A percentile compares a stretch with the other conserved stretches of the same genome.
Evolutionary conservation across 2,329 filamentous ascomycete genomes (phyloP).

Genomic region (Fusarium guadeloupense): DNA sequence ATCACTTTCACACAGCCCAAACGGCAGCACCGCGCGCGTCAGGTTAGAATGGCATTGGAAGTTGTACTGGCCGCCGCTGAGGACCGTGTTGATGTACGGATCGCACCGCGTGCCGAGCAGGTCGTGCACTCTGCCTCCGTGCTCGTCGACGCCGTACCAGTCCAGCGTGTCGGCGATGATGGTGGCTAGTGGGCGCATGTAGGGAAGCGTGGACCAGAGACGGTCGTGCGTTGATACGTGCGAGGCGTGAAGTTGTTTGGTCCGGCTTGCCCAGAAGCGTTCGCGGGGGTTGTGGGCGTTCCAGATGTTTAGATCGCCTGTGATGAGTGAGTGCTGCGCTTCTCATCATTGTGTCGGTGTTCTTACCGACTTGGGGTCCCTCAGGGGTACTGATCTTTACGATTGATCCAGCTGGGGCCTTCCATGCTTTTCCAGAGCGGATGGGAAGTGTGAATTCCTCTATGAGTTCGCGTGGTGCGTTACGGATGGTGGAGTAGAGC

Average conservation of each 20-base stretch:
- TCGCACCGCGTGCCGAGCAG: constrained; percentile 85
- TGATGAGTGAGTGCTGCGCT: background rate
- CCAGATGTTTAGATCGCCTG: constrained; percentile 84
- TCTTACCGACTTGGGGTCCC: constrained; percentile 75
- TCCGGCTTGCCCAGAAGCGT: constrained; percentile 83
- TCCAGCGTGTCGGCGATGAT: constrained; percentile 74
- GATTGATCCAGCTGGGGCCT: constrained; percentile 72
- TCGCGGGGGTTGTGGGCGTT: constrained; percentile 79
- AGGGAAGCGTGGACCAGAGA: constrained; percentile 81
- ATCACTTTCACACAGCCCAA: constrained; percentile 75
- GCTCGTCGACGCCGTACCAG: constrained; percentile 67
- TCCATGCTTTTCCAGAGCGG: constrained; percentile 78
- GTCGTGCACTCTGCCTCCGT: constrained; percentile 78
- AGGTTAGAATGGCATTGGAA: constrained; percentile 89
- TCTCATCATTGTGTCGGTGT: background rate
- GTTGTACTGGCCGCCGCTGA: constrained; percentile 76
- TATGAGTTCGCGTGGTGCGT: constrained; percentile 52
- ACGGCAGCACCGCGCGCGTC: constrained; percentile 74
- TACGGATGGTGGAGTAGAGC: constrained; percentile 70
- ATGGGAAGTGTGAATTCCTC: constrained; percentile 73
- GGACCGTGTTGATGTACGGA: constrained; percentile 81
- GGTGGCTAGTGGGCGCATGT: constrained; percentile 77
- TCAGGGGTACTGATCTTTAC: constrained; percentile 78
- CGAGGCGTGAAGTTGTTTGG: constrained; percentile 78
- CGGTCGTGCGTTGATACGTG: constrained; percentile 78